Evolutionary conservation across 768 basidiomycete genomes (phyloP).

Genomic region (Sporobolomyces roseus): DNA sequence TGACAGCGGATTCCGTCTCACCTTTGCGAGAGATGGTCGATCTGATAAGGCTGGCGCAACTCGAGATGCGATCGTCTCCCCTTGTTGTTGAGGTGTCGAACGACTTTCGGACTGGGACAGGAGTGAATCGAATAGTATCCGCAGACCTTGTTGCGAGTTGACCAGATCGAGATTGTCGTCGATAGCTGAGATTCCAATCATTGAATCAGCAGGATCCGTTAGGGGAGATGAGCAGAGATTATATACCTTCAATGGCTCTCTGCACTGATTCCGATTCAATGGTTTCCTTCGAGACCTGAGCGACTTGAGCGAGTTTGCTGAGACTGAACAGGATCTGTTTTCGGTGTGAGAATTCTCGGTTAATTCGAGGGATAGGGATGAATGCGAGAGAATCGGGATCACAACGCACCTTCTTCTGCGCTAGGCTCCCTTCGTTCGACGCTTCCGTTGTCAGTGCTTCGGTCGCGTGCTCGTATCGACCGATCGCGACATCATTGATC

Average conservation of each 20-base stretch:
- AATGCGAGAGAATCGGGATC: constrained; percentile 4
- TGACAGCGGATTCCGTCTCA: no score
- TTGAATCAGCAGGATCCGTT: no score
- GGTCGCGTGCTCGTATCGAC: constrained; percentile 64
- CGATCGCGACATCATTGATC: constrained; percentile 77
- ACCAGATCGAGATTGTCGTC: constrained; percentile 84
- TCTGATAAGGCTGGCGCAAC: constrained; percentile 20
- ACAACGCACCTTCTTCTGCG: constrained; percentile 65
- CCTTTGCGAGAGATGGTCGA: constrained; percentile 51
- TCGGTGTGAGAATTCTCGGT: no score
- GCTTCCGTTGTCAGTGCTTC: constrained; percentile 63
- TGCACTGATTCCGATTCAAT: constrained; percentile 53
- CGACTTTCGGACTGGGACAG: constrained; percentile 28
- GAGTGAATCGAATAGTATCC: constrained; percentile 59
- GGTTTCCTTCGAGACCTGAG: constrained; percentile 55
- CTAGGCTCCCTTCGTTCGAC: constrained; percentile 58
- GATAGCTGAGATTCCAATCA: constrained; percentile 62
- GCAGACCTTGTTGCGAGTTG: constrained; percentile 70
- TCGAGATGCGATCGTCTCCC: constrained; percentile 7
- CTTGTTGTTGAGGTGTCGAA: constrained; percentile 17
- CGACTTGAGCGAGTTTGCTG: constrained; percentile 78
- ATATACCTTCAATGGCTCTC: constrained; percentile 56
- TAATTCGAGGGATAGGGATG: no score
- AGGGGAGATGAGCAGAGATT: not conserved
- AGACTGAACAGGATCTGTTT: constrained; percentile 81